Base-by-base conservation (phyloP, 1,139 yeast species). In the Saccharomycopsis hybrid region DNA sequence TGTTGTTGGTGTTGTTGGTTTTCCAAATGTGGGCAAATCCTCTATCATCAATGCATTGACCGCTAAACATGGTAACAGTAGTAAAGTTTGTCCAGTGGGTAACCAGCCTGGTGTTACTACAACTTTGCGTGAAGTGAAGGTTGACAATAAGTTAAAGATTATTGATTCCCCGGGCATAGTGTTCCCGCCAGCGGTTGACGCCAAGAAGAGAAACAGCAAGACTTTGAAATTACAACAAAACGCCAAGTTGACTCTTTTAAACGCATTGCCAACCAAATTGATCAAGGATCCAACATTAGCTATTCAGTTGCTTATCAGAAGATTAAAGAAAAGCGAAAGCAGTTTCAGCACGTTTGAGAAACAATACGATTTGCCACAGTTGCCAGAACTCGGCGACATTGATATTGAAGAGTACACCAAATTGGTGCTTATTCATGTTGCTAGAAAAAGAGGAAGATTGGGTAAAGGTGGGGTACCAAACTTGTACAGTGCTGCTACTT, bases 71-170 rank as follows among this genome's bases (percentile, higher is more conserved):
- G 46, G 50, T 24, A 44, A 41, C 24, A 18, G 29, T 27, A 44
- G 42, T 28, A 70, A 72, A 57, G 46, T 51, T 11, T 92, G 98
- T 65, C 97, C 98, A 11, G 95, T 87, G 35, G 99, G 98, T 44
- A 94, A 95, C 61, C 94, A 86, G 69, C 97, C 99, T 3, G 98
- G 98, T 65, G 92, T 92, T 38, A 92, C 98, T 32, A 90, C 96
- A 1, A 73, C 92, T 2, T 72, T 92, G 65, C 80, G 97, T 69
- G 95, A 89, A 66, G 89, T 92, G 54, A 92, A 92, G 69, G 78
- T 92, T 55, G 98, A 92, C 65, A 85, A 82, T 63, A 89, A 89
- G 66, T 76, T 92, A 59, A 87, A 85, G 66, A 76, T 92, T 56
- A 75, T 92, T 63, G 98, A 92, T 66, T 88, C 97, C 47, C 98